A percentile compares a stretch with the other conserved stretches of the same genome.
phyloP scores from a whole-genome alignment of 2,329 filamentous ascomycete species.

The Penicillium italicum region DNA sequence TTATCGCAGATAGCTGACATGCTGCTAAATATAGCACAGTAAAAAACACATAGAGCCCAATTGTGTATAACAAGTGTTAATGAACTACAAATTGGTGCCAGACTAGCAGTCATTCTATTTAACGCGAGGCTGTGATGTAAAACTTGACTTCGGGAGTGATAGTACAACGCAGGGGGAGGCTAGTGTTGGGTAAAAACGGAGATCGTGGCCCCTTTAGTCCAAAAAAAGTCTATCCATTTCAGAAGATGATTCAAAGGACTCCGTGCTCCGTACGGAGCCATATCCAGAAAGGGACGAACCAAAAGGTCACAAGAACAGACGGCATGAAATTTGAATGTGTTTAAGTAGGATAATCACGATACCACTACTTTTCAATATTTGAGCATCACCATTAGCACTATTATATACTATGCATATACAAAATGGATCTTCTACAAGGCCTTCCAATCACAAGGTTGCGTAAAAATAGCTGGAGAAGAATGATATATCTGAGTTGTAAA shows the following conservation, averaged over 20 bases:
- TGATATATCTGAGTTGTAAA: too few relatives aligned
- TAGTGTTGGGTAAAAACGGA: background rate
- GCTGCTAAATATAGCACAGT: background rate
- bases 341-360: background rate
- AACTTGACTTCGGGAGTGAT: background rate
- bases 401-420: too few relatives aligned
- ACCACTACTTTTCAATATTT: background rate
- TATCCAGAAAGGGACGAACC: background rate
- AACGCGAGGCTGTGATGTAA: background rate
- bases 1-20: background rate
- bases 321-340: background rate
- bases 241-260: too few relatives aligned
- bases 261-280: background rate
- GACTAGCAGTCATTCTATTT: background rate
- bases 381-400: background rate
- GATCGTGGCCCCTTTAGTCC: background rate
- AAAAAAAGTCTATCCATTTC: background rate
- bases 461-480: too few relatives aligned
- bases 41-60: too few relatives aligned
- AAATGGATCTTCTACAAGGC: too few relatives aligned
- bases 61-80: background rate
- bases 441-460: background rate
- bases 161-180: background rate
- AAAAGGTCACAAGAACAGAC: background rate
- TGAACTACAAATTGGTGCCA: background rate